These are phyloP conservation scores for Daucus carota DNA, from an alignment of 129 eudicot genomes.

Conservation along the genomic window DH1_v3.0 NC_030387.2:40212501-40213000, in stretches of 20 bases:
- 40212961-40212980: not conserved
- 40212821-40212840: not conserved
- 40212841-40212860: not conserved
- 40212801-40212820: not conserved
- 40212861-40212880: not conserved
- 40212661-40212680: too few relatives aligned
- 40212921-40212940: conserved; percentile 95
- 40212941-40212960: conserved; percentile 54
- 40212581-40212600: not conserved
- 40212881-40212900: conserved; percentile 18
- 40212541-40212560: not conserved
- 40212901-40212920: conserved; percentile 27
- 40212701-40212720: too few relatives aligned
- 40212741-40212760: conserved; percentile 85
- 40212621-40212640: not conserved
- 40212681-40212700: not conserved
- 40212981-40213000: not conserved
- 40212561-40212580: not conserved
- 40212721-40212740: conserved; percentile 49
- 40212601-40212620: too few relatives aligned
- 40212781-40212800: conserved; percentile 19
- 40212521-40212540: conserved; percentile 76
- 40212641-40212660: too few relatives aligned
- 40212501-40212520: conserved; percentile 71
- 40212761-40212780: conserved; percentile 96